phyloP scores from a whole-genome alignment of 148 eudicot genomes.

The Chenopodium berlandieri region DNA sequence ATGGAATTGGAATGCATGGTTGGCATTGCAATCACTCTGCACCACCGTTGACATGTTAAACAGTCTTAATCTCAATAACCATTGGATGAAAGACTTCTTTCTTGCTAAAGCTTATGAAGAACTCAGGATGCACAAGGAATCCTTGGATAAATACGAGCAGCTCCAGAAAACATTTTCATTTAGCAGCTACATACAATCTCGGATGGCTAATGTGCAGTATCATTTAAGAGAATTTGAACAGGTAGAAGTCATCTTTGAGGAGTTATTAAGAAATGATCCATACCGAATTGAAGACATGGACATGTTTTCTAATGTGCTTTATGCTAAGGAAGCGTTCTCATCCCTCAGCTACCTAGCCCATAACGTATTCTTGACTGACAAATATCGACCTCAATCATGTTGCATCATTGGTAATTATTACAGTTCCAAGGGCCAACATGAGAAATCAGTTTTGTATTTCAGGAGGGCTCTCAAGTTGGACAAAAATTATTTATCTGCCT shows the following conservation, averaged over 20 bases:
- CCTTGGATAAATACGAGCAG: conserved; percentile 69
- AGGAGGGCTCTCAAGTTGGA: conserved; percentile 88
- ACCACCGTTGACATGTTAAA: conserved; percentile 65
- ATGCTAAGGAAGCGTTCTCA: conserved; percentile 86
- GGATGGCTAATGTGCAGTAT: conserved; percentile 87
- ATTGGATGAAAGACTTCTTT: conserved; percentile 99
- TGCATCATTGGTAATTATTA: conserved; percentile 96
- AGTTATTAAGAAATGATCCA: conserved; percentile 79
- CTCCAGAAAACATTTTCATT: conserved; percentile 67
- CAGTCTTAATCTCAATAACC: conserved; percentile 67
- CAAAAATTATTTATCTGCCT: conserved; percentile 87
- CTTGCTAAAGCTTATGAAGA: conserved; percentile 85
- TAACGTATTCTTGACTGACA: conserved; percentile 73
- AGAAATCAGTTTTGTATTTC: conserved; percentile 84
- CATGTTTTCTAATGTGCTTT: conserved; percentile 96
- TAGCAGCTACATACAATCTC: conserved; percentile 85
- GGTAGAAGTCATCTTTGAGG: conserved; percentile 91
- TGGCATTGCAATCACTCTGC: conserved; percentile 75
- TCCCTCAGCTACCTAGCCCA: conserved; percentile 96
- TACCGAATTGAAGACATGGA: conserved; percentile 97
- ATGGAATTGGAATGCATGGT: conserved; percentile 99
- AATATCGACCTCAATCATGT: conserved; percentile 95
- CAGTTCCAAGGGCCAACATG: conserved; percentile 95
- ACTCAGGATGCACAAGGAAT: conserved; percentile 79
- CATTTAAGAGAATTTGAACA: conserved; percentile 81